These are phyloP conservation scores for Neltuma alba DNA, from an alignment of 306 rosid species.

Conservation along the genomic window DNA sequence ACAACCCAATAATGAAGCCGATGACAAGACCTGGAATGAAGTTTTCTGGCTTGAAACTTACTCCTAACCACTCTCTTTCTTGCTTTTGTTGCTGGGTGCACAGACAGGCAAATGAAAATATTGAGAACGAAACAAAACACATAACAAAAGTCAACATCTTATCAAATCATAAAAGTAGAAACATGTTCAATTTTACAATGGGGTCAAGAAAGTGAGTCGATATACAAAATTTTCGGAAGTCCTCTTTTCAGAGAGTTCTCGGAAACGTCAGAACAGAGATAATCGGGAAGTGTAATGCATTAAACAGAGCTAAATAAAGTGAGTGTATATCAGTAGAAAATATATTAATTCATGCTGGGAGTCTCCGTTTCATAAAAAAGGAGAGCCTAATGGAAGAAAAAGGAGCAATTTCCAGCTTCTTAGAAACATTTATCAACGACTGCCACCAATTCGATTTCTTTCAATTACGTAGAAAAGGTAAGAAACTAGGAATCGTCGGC, in stretches of 20 bases:
- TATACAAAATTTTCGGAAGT: neutral
- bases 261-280: slow-evolving; percentile 1
- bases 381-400: slow-evolving; percentile 5
- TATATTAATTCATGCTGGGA: neutral
- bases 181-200: neutral
- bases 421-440: slow-evolving; percentile 9
- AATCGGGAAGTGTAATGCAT: neutral
- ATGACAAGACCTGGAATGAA: slow-evolving; percentile 88
- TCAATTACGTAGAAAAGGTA: neutral
- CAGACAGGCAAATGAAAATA: slow-evolving; percentile 5
- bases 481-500: neutral
- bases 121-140: neutral
- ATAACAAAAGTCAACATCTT: neutral
- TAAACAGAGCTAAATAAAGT: neutral
- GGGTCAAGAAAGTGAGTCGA: neutral
- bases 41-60: slow-evolving; percentile 83
- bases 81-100: slow-evolving; percentile 51
- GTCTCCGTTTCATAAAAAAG: neutral
- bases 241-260: slow-evolving; percentile 12
- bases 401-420: slow-evolving; percentile 1
- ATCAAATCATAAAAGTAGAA: neutral
- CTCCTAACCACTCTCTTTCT: slow-evolving; percentile 64
- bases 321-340: neutral
- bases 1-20: slow-evolving; percentile 81
- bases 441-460: neutral